Base-by-base conservation (phyloP, 129 eudicot species). In the Flaveria robusta region DNA sequence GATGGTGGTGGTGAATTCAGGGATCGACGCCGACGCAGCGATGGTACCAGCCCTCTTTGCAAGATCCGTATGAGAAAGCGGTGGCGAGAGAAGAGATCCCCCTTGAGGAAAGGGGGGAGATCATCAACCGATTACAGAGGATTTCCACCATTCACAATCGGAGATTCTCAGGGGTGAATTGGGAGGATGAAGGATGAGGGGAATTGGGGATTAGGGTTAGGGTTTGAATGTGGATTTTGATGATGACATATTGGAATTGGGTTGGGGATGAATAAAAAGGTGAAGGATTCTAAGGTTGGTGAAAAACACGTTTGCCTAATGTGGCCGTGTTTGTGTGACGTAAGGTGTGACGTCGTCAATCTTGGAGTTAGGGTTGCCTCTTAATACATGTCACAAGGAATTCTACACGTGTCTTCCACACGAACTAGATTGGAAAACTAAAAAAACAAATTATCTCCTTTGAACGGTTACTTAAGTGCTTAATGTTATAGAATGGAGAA, bases 121-220 rank as follows among this genome's bases (percentile, higher is more conserved):
- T 72, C 89, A 84, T 82, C 22, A 84, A 87, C 73, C 62, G 71
- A 82, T 81, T 79, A 68, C 79, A 47, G 7, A 68, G 85, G 85
- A 82, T 83, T 91, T 91, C 91, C 87, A 91, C 95, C 97, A 91
- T 91, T 91, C 97, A 91, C 97, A 84, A 89, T 50, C 64, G 42
- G 50, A 43, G 62, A 27, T 45, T 12, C 64, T 22, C 43, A 50
- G 72, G 50, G 50, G 16, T 29, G 46, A 18, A 68, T 41, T 12
- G 19, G 1, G 66, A 12, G 15, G 27, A 41, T 10, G 37, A 29
- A 19, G 31, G 14, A 29, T 43, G 10, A 8, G 69, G 14, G 54
- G 24, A n/a, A 16, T 3, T 13, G 10, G 58, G 9, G 50, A 9
- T 47, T 24, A n/a, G 82, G 63, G 63, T 5, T 59, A 45, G 63